Base-by-base conservation (phyloP, 768 basidiomycete genomes). In the Collybiopsis confluens region DNA sequence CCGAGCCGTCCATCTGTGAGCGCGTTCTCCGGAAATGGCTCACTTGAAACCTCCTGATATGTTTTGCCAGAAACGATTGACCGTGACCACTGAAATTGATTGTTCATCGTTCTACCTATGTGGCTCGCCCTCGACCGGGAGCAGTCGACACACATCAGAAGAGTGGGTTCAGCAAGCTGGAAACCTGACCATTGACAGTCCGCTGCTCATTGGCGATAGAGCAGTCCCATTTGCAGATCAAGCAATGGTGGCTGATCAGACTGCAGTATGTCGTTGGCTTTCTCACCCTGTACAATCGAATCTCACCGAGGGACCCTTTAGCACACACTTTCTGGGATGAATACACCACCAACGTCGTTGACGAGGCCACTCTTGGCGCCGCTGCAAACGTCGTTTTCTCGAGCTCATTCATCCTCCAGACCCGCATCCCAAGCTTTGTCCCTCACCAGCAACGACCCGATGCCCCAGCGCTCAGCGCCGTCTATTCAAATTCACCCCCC, bases 131-230 rank as follows among this genome's bases (percentile, higher is more conserved):
- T 56, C 77, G 52, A 61, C 70, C 41, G 63, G 57, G 62, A 72
- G 68, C 59, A 73, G 76, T 59, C 66, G 74, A 24, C 69, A 74
- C 38, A 66, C 70, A 16, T 76, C 80, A 8, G 88, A 89, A 54
- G 88, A 90, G 62, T 91, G 87, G 89, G 88, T 90, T 10, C 73
- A 75, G 54, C 86, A 84, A 62, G 79, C 89, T 3, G 76, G 80
- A 51, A 83, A 78, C 44, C 74, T 90, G 56, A 75, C 78, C n/a
- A 85, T 90, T 20, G 77, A 79, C 50, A 81, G 81, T 57, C 79
- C 81, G 41, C 60, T 69, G 27, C 35, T 20, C 18, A 44, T 41
- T 36, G n/a, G 23, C 3, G 24, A 28, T 46, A 43, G 20, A 36
- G n/a, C 42, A 9, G 6, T 8, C 13, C 43, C 51, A 20, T 45